phyloP scores from a whole-genome alignment of 2,329 filamentous ascomycete genomes.

The Hirsutella minnesotensis region DNA sequence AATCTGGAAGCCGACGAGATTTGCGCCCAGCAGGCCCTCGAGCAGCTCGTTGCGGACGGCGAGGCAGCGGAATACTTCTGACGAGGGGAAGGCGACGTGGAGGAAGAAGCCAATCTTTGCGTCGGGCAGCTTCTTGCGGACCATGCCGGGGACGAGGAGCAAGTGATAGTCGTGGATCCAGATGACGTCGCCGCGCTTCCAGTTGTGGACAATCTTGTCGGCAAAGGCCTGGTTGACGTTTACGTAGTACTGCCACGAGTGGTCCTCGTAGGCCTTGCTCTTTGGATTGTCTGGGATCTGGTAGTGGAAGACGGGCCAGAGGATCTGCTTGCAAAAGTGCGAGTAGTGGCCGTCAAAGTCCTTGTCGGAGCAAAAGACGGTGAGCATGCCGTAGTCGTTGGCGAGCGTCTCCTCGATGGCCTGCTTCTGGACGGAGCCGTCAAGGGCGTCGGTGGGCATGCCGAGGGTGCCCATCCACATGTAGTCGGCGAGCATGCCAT shows the following conservation, averaged over 20 bases:
- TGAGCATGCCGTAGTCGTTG: constrained; percentile 69
- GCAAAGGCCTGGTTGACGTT: constrained; percentile 89
- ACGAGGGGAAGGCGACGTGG: constrained; percentile 90
- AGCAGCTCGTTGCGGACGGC: constrained; percentile 78
- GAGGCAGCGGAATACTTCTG: constrained; percentile 87
- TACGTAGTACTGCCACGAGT: constrained; percentile 92
- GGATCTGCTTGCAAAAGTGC: constrained; percentile 94
- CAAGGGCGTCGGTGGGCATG: constrained; percentile 82
- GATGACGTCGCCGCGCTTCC: constrained; percentile 85
- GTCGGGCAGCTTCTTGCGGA: constrained; percentile 80
- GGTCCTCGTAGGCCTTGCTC: constrained; percentile 95
- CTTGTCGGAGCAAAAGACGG: constrained; percentile 78
- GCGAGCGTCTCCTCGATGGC: constrained; percentile 76
- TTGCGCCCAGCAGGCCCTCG: constrained; percentile 85
- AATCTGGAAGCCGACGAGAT: constrained; percentile 87
- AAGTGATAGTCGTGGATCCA: constrained; percentile 97
- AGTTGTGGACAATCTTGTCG: constrained; percentile 78
- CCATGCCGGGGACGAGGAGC: constrained; percentile 76
- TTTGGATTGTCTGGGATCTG: constrained; percentile 96
- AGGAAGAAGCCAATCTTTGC: constrained; percentile 95
- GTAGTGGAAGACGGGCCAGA: constrained; percentile 97
- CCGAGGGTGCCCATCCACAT: constrained; percentile 89
- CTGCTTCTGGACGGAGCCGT: constrained; percentile 60
- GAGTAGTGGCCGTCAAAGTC: constrained; percentile 92
- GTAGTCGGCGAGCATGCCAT: constrained; percentile 59